phyloP scores from a whole-genome alignment of 1,284 basidiomycete genomes.

The Erythrobasidium hasegawianum region DNA sequence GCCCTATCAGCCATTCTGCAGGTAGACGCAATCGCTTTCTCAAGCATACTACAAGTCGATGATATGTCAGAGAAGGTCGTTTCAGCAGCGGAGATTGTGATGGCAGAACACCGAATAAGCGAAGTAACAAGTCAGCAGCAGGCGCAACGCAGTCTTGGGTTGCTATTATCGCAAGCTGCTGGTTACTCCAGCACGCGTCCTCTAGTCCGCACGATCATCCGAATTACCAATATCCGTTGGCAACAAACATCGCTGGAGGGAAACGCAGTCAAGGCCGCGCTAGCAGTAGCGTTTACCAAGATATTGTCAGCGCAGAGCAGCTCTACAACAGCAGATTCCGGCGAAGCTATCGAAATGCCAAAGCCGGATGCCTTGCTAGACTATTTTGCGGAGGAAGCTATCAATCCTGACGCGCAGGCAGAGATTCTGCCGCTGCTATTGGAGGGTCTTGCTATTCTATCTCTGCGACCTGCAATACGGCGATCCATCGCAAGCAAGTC shows the following conservation, averaged over 20 bases:
- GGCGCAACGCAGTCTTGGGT: background rate
- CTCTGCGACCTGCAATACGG: conserved; percentile 58
- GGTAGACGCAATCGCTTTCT: conserved; percentile 7
- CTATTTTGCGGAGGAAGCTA: too few species aligned
- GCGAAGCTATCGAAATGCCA: too few species aligned
- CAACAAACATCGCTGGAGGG: background rate
- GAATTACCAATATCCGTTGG: background rate
- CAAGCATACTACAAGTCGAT: conserved; percentile 2
- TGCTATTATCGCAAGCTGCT: conserved; percentile 24
- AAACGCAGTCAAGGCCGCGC: background rate
- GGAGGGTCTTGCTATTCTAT: conserved; percentile 79
- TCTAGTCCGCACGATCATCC: background rate
- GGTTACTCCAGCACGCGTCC: background rate
- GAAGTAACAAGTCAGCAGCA: conserved; percentile 2
- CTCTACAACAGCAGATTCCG: too few species aligned
- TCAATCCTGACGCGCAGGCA: background rate
- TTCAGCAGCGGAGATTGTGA: conserved; percentile 18
- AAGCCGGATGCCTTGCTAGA: too few species aligned
- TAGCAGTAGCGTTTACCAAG: conserved; percentile 29
- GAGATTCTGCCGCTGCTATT: conserved; percentile 45
- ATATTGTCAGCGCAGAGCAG: background rate
- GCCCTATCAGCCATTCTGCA: conserved; percentile 25
- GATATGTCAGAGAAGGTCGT: conserved; percentile 7
- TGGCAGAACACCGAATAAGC: conserved; percentile 8
- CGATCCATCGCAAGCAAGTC: conserved; percentile 61